phyloP scores from a whole-genome alignment of 2,329 filamentous ascomycete genomes.

The Huntiella decipiens region DNA sequence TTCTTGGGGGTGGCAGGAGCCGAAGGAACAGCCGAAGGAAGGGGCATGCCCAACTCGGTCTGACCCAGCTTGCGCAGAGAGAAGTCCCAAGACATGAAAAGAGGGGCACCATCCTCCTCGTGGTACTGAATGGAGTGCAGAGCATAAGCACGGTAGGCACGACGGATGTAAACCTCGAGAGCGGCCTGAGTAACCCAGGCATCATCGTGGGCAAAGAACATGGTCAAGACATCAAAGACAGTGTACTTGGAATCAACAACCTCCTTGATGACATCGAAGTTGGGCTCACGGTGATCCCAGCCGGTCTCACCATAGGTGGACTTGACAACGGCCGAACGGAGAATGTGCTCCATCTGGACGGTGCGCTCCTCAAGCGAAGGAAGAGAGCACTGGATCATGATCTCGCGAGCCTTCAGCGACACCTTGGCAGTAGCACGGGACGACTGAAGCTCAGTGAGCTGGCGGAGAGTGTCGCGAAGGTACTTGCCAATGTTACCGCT shows the following conservation, averaged over 20 bases:
- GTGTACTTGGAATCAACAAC: constrained; percentile 98
- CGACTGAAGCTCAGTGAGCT: constrained; percentile 78
- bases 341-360: constrained; percentile 94
- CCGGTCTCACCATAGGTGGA: constrained; percentile 95
- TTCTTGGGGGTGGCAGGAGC: constrained; percentile 55
- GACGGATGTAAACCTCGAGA: constrained; percentile 87
- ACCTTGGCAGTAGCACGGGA: constrained; percentile 75
- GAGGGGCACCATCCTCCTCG: constrained; percentile 43
- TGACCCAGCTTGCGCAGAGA: constrained; percentile 82
- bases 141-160: constrained; percentile 90
- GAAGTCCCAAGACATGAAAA: constrained; percentile 91
- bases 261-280: constrained; percentile 81
- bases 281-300: constrained; percentile 88
- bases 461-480: constrained; percentile 63
- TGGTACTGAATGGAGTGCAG: constrained; percentile 82
- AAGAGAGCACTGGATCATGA: constrained; percentile 91
- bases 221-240: constrained; percentile 85
- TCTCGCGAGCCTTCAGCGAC: constrained; percentile 86
- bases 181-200: constrained; percentile 87
- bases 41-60: constrained; percentile 68
- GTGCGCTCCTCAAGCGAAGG: constrained; percentile 90
- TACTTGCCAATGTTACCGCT: constrained; percentile 76
- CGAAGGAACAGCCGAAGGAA: constrained; percentile 64
- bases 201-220: constrained; percentile 89
- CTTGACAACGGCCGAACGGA: constrained; percentile 86